Evolutionary conservation across 768 basidiomycete genomes (phyloP).

Genomic region (Kwoniella europaea): DNA sequence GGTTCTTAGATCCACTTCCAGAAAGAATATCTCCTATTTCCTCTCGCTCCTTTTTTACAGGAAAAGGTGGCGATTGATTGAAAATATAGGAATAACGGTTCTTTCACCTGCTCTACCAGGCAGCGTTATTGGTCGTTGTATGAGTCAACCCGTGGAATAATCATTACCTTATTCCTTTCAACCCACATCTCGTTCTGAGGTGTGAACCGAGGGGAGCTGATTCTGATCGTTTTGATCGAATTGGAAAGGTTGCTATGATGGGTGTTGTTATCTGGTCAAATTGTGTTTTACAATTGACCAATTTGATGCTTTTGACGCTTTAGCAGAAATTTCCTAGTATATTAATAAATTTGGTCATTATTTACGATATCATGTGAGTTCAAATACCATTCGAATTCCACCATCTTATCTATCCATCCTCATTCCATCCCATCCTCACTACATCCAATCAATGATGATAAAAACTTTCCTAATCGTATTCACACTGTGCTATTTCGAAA

Average conservation of each 20-base stretch:
- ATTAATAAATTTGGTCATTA: neutral
- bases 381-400: neutral
- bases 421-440: slow-evolving; percentile 9
- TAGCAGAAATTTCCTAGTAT: slow-evolving; percentile 10
- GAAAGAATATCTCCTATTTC: slow-evolving; percentile 38
- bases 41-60: slow-evolving; percentile 21
- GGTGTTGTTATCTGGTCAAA: slow-evolving; percentile 13
- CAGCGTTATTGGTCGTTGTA: slow-evolving; percentile 54
- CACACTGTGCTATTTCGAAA: slow-evolving; percentile 52
- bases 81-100: slow-evolving; percentile 19
- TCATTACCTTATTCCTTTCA: slow-evolving; percentile 17
- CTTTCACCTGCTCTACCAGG: slow-evolving; percentile 53
- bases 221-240: slow-evolving; percentile 23
- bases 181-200: slow-evolving; percentile 8
- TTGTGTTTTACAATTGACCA: slow-evolving; percentile 3
- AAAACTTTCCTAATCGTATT: slow-evolving; percentile 56
- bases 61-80: slow-evolving; percentile 6
- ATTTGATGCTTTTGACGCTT: neutral
- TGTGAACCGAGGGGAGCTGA: neutral
- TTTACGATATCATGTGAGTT: slow-evolving; percentile 20
- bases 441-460: slow-evolving; percentile 46
- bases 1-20: slow-evolving; percentile 58
- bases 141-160: slow-evolving; percentile 58
- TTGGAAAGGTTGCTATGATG: slow-evolving; percentile 25
- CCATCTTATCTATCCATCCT: neutral